Evolutionary conservation across 768 basidiomycete genomes (phyloP).

Genomic region (Wakefieldia striispora): DNA sequence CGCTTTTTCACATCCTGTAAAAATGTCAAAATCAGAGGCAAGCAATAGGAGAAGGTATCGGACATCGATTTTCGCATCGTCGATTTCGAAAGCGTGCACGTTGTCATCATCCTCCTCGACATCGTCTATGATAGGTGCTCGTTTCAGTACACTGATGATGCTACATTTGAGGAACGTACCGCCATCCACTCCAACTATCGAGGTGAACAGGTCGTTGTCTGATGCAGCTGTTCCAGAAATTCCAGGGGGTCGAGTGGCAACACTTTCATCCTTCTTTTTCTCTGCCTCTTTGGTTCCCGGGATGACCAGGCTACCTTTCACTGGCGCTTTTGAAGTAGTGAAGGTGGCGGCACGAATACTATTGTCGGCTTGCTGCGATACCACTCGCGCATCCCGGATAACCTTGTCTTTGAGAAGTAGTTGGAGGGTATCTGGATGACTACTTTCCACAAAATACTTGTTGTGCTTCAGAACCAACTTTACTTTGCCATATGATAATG

Average conservation of each 20-base stretch:
- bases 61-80: conserved; percentile 91
- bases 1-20: conserved; percentile 89
- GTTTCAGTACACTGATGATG: neutral
- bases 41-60: conserved; percentile 20
- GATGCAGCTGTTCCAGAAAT: conserved; percentile 31
- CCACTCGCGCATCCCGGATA: conserved; percentile 81
- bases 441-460: conserved; percentile 95
- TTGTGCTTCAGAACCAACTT: conserved; percentile 98
- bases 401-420: conserved; percentile 80
- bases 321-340: conserved; percentile 80
- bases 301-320: conserved; percentile 79
- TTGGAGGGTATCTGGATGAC: conserved; percentile 90
- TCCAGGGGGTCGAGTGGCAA: conserved; percentile 31
- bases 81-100: conserved; percentile 96
- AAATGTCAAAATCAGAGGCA: conserved; percentile 7
- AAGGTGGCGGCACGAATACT: conserved; percentile 75
- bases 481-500: conserved; percentile 96
- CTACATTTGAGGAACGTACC: conserved; percentile 45
- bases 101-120: conserved; percentile 97
- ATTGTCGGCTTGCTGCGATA: conserved; percentile 64
- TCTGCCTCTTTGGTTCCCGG: conserved; percentile 77
- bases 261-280: conserved; percentile 65
- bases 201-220: conserved; percentile 86
- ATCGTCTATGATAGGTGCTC: conserved; percentile 60
- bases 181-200: conserved; percentile 91